Percentiles rank a stretch among this genome's conserved stretches.
phyloP scores from a whole-genome alignment of 2,329 filamentous ascomycete species.

The Malbranchea zuffiana region DNA sequence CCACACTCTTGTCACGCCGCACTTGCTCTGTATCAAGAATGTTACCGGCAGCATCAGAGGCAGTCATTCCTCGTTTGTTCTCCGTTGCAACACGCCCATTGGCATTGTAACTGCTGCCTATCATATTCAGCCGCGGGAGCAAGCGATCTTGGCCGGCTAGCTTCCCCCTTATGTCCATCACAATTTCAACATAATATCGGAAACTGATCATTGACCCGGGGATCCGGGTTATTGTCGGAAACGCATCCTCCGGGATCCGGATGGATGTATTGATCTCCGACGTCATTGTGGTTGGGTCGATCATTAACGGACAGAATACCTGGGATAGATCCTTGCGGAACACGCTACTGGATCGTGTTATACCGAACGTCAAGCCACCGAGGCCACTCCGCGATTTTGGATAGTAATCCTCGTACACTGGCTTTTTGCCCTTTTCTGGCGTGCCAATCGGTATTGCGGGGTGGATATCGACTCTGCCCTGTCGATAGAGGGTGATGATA shows the following conservation, averaged over 20 bases:
- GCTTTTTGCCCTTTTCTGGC: conserved; percentile 54
- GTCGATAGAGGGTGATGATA: conserved; percentile 82
- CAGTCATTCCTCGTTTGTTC: conserved; percentile 23
- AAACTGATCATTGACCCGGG: conserved; percentile 93
- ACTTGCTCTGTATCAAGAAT: conserved; percentile 83
- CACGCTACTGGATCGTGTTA: conserved; percentile 76
- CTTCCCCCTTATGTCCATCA: conserved; percentile 84
- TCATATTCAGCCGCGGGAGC: conserved; percentile 46
- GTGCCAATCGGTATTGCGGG: conserved; percentile 49
- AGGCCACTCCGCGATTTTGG: conserved; percentile 79
- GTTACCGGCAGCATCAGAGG: conserved; percentile 42
- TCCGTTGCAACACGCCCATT: conserved; percentile 28
- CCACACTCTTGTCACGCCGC: conserved; percentile 81
- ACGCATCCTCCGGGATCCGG: conserved; percentile 77
- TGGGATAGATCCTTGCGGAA: conserved; percentile 93
- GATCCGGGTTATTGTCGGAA: conserved; percentile 81
- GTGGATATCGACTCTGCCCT: conserved; percentile 78
- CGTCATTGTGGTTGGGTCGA: conserved; percentile 68
- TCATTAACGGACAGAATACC: conserved; percentile 74
- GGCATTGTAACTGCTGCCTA: conserved; percentile 37
- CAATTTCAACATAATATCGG: conserved; percentile 84
- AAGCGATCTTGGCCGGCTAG: conserved; percentile 62
- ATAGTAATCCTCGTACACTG: conserved; percentile 72
- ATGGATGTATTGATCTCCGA: conserved; percentile 73
- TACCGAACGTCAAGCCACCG: conserved; percentile 74